Conservation (phyloP, 148 eudicot genomes). For the Persicaria tinctoria region DNA sequence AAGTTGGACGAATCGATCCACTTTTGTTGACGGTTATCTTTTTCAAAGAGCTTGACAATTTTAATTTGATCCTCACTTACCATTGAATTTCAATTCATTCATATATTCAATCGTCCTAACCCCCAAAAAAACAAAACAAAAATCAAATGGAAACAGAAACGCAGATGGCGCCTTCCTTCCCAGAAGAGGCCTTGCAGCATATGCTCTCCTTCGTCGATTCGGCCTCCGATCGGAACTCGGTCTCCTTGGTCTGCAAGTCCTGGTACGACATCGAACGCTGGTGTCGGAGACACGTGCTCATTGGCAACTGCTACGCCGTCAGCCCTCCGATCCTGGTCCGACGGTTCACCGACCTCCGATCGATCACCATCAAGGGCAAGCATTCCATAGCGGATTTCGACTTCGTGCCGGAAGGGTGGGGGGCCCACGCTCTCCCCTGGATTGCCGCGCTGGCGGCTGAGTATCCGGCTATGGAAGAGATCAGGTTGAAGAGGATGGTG, state of each 20-base stretch:
- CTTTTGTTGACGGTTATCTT: too few species aligned
- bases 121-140: too few species aligned
- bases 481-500: constrained; percentile 68
- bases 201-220: constrained; percentile 46
- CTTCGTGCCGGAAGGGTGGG: constrained; percentile 81
- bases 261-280: constrained; percentile 68
- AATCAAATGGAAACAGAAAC: too few species aligned
- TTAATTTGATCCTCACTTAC: too few species aligned
- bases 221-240: constrained; percentile 47
- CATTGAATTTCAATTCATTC: too few species aligned
- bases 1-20: too few species aligned
- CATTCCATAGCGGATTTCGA: constrained; percentile 81
- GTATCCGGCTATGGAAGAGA: constrained; percentile 57
- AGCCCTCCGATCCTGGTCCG: constrained; percentile 23
- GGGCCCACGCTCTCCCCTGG: constrained; percentile 21
- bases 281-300: constrained; percentile 49
- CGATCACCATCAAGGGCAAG: constrained; percentile 63
- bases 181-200: constrained; percentile 84
- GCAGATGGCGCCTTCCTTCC: constrained; percentile 22
- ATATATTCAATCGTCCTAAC: too few species aligned
- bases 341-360: constrained; percentile 45
- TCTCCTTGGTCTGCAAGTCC: constrained; percentile 31
- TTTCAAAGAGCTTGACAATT: too few species aligned
- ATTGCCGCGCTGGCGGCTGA: constrained; percentile 56
- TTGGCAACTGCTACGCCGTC: constrained; percentile 62